A percentile compares a stretch with the other conserved stretches of the same genome.
phyloP scores from a whole-genome alignment of 306 rosid genomes.

The Morella rubra region DNA sequence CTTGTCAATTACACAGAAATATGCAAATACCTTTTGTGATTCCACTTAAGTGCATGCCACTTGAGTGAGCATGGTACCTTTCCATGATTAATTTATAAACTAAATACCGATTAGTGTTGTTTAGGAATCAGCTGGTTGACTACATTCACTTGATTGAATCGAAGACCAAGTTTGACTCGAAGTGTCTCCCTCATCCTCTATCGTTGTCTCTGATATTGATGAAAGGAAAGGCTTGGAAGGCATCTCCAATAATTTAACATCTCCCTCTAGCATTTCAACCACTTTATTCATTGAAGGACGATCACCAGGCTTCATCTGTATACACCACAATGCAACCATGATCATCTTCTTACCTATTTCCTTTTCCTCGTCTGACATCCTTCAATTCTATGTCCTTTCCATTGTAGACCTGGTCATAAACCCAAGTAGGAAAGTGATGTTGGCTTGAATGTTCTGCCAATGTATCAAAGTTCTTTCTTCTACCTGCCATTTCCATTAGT shows the following conservation, averaged over 20 bases:
- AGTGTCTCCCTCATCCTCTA: background rate
- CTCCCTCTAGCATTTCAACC: slow-evolving; percentile 33
- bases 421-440: slow-evolving; percentile 25
- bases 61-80: too few relatives aligned
- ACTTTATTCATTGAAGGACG: slow-evolving; percentile 39
- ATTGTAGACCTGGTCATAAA: slow-evolving; percentile 9
- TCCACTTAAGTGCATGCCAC: too few relatives aligned
- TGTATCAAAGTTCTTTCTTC: slow-evolving; percentile 25
- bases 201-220: background rate
- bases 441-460: slow-evolving; percentile 27
- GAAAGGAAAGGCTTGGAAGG: slow-evolving; percentile 34
- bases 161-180: background rate
- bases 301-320: background rate
- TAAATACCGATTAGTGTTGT: too few relatives aligned
- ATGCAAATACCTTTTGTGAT: too few relatives aligned
- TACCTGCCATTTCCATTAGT: slow-evolving; percentile 22
- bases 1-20: too few relatives aligned
- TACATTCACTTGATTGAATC: too few relatives aligned
- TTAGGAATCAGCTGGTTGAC: background rate
- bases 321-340: too few relatives aligned
- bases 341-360: slow-evolving; percentile 26
- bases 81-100: too few relatives aligned
- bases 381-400: slow-evolving; percentile 7
- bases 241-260: slow-evolving; percentile 11
- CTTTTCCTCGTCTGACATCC: slow-evolving; percentile 7